Base-by-base conservation (phyloP, 192 early-diverging fungal genomes). In the Paraglomus brasilianum region DNA sequence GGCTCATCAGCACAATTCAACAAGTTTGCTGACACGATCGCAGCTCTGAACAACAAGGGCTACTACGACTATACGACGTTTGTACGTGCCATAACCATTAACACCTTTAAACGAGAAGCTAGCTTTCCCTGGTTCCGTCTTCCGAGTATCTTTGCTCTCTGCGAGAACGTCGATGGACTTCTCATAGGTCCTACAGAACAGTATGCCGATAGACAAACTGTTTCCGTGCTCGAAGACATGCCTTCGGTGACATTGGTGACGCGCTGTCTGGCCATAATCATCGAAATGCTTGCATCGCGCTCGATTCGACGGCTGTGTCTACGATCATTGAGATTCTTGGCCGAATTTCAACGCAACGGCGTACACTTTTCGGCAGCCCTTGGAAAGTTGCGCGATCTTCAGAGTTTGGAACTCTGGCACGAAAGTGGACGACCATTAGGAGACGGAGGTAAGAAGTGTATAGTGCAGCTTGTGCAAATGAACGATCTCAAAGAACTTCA, bases 351-450 rank as follows among this genome's bases (percentile, higher is more conserved):
- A 61, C 9, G 58, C 19, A 24, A 61, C 42, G 58, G 58, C 7
- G 15, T 10, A 17, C 42, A 17, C 42, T 61, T 61, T 4, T 36
- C 40, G 19, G 9, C 58, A 7, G 30, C 58, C 19, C 38, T 61
- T 13, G 42, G 58, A 21, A 6, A 17, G 9, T 40, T 61, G 19
- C 41, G 8, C 39, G 38, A 61, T 39, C 42, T 61, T 3, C 14
- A 61, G 42, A 61, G 58, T 43, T 17, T 61, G 11, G 58, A 61
- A 9, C 41, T 61, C 42, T 61, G 58, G 58, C 58, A 61, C 42
- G 58, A 61, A 61, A 61, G n/a, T 61, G 58, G 58, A 36, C 38
- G 58, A n/a, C 58, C 58, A 61, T 61, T 61, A 17, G 58, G 58
- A 41, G n/a, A 42, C 1, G 58, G 19, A 36, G 58, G 58, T 41